These are phyloP conservation scores for Ophiosphaerella herpotricha DNA, from an alignment of 2,329 filamentous ascomycete genomes.

Conservation along the genomic window DNA sequence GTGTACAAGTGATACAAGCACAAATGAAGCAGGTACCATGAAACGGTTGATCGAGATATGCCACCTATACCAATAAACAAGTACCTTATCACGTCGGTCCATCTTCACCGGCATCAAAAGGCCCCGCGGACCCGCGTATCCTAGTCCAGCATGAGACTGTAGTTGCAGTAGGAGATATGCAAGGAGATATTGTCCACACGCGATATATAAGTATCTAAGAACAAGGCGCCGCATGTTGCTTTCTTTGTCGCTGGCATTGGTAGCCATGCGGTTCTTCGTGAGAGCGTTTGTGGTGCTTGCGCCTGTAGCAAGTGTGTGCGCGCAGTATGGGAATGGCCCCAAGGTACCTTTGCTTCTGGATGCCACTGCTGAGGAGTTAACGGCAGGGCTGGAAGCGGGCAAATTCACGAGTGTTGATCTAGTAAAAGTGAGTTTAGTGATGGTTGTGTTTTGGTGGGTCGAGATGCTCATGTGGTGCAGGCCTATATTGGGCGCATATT, in stretches of 20 bases:
- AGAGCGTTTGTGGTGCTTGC: slow-evolving; percentile 25
- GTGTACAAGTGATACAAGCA: not conserved
- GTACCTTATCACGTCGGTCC: too few species aligned
- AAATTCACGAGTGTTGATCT: slow-evolving; percentile 64
- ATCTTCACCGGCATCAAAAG: too few species aligned
- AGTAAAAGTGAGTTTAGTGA: slow-evolving; percentile 39
- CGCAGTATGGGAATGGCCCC: slow-evolving; percentile 13
- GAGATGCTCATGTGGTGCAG: slow-evolving; percentile 27
- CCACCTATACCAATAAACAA: too few species aligned
- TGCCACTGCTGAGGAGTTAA: slow-evolving; percentile 58
- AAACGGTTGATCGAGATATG: too few species aligned
- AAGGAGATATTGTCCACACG: too few species aligned
- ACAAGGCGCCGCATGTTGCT: not conserved
- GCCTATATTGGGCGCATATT: slow-evolving; percentile 58
- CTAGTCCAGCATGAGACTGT: too few species aligned
- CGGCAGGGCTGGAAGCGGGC: slow-evolving; percentile 53
- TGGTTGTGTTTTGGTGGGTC: not conserved
- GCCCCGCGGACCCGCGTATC: too few species aligned
- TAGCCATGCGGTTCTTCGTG: slow-evolving; percentile 15
- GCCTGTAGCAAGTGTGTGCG: slow-evolving; percentile 20
- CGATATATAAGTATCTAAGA: too few species aligned
- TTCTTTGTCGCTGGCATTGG: not conserved
- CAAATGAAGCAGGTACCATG: not conserved
- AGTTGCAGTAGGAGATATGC: too few species aligned
- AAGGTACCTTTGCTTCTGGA: slow-evolving; percentile 52